Evolutionary conservation across 164 flowering plant genomes (phyloP), one percentile per base, ranked within the genome.

Genomic region (Magnolia sinica): DNA sequence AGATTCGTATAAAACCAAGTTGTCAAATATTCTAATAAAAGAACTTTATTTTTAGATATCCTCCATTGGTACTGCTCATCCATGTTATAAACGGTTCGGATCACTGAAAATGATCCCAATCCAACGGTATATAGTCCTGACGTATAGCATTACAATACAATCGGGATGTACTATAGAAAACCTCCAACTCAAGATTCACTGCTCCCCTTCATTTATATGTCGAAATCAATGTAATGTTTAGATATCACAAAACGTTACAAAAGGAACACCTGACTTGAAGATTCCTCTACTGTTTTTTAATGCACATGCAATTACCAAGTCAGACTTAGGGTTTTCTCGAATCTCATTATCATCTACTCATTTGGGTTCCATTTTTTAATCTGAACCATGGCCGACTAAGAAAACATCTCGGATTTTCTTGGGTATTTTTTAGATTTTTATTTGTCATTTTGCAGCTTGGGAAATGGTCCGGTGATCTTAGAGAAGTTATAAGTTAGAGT

Each of bases 261-360:
- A 69, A 66, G 75, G 68, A 76, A 63, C 79, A 78, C 76, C 85
- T 83, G 79, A 78, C 82, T 73, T 72, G 49, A 77, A 80, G 88
- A 84, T 83, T 84, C 87, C 84, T 76, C 31, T 22, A 22, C 51
- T 63, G 70, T 85, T 75, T 78, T 82, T 79, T 76, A 85, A 66
- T 68, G 19, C 58, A 52, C 68, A 81, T 76, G 73, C 77, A 83
- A 51, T 70, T 27, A 70, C 45, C 52, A 78, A 79, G 79, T 82
- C 81, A 73, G 64, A 71, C 74, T 73, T 70, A 7, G 18, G 13
- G 50, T 18, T 55, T 64, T 51, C 63, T 29, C 50, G 22, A 65
- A 27, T 76, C 79, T 68, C 51, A 11, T 52, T 63, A 4, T 7
- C 74, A 49, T 49, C 31, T 18, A 27, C 70, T 59, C 9, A 29